These are phyloP conservation scores for Penicillium dipodomyicola DNA, from an alignment of 495 filamentous ascomycete species.

Conservation along the genomic window DNA sequence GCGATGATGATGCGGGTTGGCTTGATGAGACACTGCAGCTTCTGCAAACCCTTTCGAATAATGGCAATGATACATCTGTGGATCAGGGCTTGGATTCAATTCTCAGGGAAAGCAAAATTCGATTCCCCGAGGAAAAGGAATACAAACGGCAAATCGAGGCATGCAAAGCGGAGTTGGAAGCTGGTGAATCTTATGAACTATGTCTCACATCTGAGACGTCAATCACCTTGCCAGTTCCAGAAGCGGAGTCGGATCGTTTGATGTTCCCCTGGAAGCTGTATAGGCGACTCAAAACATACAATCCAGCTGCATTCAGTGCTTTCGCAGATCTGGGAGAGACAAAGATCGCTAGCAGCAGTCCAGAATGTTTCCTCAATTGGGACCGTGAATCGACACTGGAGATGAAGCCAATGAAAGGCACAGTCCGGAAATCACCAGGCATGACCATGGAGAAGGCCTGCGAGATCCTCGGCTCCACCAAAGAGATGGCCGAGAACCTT, in stretches of 20 bases:
- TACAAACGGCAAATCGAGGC: constrained; percentile 64
- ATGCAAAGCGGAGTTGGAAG: constrained; percentile 69
- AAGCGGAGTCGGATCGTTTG: constrained; percentile 20
- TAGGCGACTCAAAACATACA: constrained; percentile 63
- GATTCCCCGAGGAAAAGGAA: constrained; percentile 49
- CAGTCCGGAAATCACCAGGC: constrained; percentile 66
- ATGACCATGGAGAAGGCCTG: constrained; percentile 68
- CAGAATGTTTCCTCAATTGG: constrained; percentile 87
- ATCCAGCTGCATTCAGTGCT: constrained; percentile 84
- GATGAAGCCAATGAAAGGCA: constrained; percentile 89
- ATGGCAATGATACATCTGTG: constrained; percentile 10
- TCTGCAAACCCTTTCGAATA: constrained; percentile 14
- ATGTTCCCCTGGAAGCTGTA: constrained; percentile 66
- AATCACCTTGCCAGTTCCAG: constrained; percentile 46
- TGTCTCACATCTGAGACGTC: constrained; percentile 77
- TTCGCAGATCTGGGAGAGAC: constrained; percentile 68
- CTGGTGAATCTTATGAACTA: constrained; percentile 89
- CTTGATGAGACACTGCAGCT: constrained; percentile 33
- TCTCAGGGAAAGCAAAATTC: constrained; percentile 30
- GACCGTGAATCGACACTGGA: constrained; percentile 46
- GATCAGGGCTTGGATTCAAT: constrained; percentile 33
- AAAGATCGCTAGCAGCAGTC: constrained; percentile 80
- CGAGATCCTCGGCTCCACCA: constrained; percentile 67
- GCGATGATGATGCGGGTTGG: constrained; percentile 43
- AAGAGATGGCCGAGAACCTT: constrained; percentile 92